Evolutionary conservation across 2,329 filamentous ascomycete species (phyloP).

Genomic region (Cytospora paraplurivora): DNA sequence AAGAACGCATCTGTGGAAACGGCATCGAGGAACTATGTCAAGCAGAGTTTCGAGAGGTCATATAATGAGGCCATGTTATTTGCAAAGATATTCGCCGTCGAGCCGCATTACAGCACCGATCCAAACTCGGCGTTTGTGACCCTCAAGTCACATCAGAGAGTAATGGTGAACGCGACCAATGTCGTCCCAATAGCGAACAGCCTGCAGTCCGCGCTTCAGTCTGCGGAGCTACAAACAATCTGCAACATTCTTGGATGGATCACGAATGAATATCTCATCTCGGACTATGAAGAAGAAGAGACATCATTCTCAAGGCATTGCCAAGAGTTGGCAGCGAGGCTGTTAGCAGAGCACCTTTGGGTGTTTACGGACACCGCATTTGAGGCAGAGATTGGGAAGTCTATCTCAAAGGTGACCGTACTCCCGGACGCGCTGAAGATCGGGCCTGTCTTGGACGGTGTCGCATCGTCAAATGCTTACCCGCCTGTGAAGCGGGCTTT

Average conservation of each 20-base stretch:
- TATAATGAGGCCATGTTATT: slow-evolving; percentile 58
- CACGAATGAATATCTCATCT: slow-evolving; percentile 57
- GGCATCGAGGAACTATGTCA: slow-evolving; percentile 59
- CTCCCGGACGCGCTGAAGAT: slow-evolving; percentile 54
- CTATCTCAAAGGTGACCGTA: slow-evolving; percentile 52
- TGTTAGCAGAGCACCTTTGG: slow-evolving; percentile 61
- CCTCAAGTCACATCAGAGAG: slow-evolving; percentile 52
- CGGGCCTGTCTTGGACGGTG: slow-evolving; percentile 49
- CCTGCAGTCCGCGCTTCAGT: slow-evolving; percentile 52
- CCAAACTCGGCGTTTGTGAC: slow-evolving; percentile 53
- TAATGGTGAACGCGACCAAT: slow-evolving; percentile 57
- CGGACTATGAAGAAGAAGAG: slow-evolving; percentile 59
- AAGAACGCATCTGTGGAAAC: slow-evolving; percentile 55
- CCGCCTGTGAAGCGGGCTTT: slow-evolving; percentile 60
- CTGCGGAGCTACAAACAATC: slow-evolving; percentile 49
- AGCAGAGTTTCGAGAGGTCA: slow-evolving; percentile 61
- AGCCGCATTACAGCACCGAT: slow-evolving; percentile 54
- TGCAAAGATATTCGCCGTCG: slow-evolving; percentile 56
- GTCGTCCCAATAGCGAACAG: slow-evolving; percentile 53
- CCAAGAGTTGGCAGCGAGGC: slow-evolving; percentile 56
- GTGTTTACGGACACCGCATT: slow-evolving; percentile 57
- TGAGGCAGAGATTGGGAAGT: slow-evolving; percentile 57
- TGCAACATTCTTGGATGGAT: slow-evolving; percentile 62
- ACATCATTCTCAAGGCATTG: slow-evolving; percentile 55
- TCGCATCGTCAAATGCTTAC: slow-evolving; percentile 59